Evolutionary conservation across 2,329 filamentous ascomycete genomes (phyloP).

Genomic region (Venturia oleaginea): DNA sequence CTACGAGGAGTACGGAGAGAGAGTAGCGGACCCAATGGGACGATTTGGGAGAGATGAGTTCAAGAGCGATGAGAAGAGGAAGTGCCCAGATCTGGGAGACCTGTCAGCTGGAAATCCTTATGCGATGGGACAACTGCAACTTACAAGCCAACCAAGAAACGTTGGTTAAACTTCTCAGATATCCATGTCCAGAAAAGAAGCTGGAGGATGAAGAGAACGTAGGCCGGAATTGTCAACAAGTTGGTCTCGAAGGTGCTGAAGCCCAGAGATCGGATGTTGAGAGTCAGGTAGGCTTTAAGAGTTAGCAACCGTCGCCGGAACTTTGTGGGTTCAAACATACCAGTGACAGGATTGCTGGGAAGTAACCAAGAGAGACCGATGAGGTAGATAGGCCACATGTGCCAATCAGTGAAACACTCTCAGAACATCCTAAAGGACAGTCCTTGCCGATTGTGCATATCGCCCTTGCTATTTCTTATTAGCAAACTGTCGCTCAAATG

Average conservation of each 20-base stretch:
- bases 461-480: slow-evolving; percentile 14
- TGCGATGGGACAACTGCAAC: no score
- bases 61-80: neutral
- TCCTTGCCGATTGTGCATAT: slow-evolving; percentile 22
- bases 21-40: slow-evolving; percentile 43
- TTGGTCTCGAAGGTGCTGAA: slow-evolving; percentile 20
- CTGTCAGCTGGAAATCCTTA: no score
- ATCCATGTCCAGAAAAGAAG: no score
- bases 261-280: slow-evolving; percentile 17
- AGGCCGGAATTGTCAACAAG: slow-evolving; percentile 17
- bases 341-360: no score
- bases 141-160: neutral
- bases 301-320: slow-evolving; percentile 18
- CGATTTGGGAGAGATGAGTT: slow-evolving; percentile 40
- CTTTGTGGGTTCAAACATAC: neutral
- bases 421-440: slow-evolving; percentile 19
- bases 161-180: slow-evolving; percentile 19
- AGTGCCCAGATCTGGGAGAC: neutral
- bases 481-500: no score
- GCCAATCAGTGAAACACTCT: slow-evolving; percentile 20
- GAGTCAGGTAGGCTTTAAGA: slow-evolving; percentile 18
- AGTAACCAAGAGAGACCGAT: slow-evolving; percentile 17
- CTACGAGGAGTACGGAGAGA: slow-evolving; percentile 26
- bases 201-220: slow-evolving; percentile 13
- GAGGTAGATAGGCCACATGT: slow-evolving; percentile 21